These are phyloP conservation scores for Cystofilobasidium capitatum DNA, from an alignment of 768 basidiomycete species.

Conservation along the genomic window DNA sequence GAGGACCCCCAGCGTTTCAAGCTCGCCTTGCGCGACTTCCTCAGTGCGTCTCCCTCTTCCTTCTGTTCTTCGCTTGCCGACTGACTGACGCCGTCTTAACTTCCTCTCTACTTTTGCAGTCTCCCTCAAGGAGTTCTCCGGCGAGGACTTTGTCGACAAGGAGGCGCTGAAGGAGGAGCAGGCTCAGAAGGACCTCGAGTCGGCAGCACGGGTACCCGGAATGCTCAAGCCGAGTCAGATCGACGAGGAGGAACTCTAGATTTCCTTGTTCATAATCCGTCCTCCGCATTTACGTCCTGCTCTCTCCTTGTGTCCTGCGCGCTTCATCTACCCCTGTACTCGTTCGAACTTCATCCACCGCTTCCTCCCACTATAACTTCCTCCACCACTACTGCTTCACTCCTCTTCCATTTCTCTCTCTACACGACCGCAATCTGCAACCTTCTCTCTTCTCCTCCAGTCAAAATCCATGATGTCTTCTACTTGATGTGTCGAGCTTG, in stretches of 20 bases:
- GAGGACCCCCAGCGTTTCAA: conserved; percentile 53
- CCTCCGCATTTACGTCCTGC: too few species aligned
- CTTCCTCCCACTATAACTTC: too few species aligned
- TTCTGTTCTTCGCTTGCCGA: neutral
- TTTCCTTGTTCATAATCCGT: too few species aligned
- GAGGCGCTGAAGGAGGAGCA: conserved; percentile 83
- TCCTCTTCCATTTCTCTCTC: too few species aligned
- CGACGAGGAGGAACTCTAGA: conserved; percentile 56
- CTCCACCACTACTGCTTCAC: too few species aligned
- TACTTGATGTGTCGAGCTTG: too few species aligned
- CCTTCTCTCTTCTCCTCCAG: too few species aligned
- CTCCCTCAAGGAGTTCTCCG: conserved; percentile 93
- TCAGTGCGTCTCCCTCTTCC: conserved; percentile 42
- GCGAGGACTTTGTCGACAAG: conserved; percentile 91
- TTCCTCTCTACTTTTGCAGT: conserved; percentile 36
- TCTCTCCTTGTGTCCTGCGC: too few species aligned
- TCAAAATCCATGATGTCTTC: too few species aligned
- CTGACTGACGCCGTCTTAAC: neutral
- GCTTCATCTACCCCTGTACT: too few species aligned
- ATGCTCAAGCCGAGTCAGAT: conserved; percentile 92
- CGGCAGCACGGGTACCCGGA: conserved; percentile 44
- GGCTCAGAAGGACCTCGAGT: conserved; percentile 74
- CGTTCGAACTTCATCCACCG: too few species aligned
- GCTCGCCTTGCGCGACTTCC: conserved; percentile 86
- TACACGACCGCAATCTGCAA: too few species aligned